Conservation (phyloP, 2,329 filamentous ascomycete species). For the Periconia sp. region DNA sequence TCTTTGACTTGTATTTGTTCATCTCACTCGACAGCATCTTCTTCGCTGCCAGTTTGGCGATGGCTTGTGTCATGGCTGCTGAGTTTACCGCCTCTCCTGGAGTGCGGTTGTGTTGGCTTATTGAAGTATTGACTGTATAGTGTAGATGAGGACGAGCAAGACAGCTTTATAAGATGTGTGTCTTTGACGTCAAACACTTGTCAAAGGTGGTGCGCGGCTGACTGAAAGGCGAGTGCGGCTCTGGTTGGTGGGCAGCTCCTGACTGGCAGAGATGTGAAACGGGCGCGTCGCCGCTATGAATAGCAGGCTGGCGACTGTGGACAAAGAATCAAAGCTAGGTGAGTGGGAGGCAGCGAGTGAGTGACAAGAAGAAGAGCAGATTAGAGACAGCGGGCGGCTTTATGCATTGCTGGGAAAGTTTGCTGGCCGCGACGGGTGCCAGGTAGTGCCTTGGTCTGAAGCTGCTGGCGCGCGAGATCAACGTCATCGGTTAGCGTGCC, state of each 20-base stretch:
- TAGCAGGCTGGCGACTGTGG: constrained; percentile 31
- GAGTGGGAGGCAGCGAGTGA: constrained; percentile 19
- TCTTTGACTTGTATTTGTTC: constrained; percentile 55
- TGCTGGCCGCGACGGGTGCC: constrained; percentile 25
- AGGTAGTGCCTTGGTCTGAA: constrained; percentile 35
- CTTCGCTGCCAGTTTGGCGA: constrained; percentile 58
- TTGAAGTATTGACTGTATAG: no score
- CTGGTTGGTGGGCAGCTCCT: constrained; percentile 42
- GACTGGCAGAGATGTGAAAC: constrained; percentile 41
- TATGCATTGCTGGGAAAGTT: constrained; percentile 19
- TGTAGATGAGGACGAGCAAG: not conserved
- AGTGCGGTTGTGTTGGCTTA: constrained; percentile 8
- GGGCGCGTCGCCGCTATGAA: constrained; percentile 47
- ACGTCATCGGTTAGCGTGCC: constrained; percentile 30
- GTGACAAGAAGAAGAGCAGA: constrained; percentile 14
- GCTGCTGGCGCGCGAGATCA: constrained; percentile 13
- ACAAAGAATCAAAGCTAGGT: constrained; percentile 15
- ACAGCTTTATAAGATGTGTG: constrained; percentile 26
- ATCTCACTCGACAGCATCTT: constrained; percentile 56
- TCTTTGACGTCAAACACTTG: constrained; percentile 14
- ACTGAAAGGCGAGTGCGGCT: constrained; percentile 24
- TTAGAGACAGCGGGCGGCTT: constrained; percentile 16
- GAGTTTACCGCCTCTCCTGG: constrained; percentile 13
- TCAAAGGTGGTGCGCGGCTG: constrained; percentile 28
- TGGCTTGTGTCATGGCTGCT: constrained; percentile 51